Base-by-base conservation (phyloP, 2,329 filamentous ascomycete species). In the Aspergillus sp. region DNA sequence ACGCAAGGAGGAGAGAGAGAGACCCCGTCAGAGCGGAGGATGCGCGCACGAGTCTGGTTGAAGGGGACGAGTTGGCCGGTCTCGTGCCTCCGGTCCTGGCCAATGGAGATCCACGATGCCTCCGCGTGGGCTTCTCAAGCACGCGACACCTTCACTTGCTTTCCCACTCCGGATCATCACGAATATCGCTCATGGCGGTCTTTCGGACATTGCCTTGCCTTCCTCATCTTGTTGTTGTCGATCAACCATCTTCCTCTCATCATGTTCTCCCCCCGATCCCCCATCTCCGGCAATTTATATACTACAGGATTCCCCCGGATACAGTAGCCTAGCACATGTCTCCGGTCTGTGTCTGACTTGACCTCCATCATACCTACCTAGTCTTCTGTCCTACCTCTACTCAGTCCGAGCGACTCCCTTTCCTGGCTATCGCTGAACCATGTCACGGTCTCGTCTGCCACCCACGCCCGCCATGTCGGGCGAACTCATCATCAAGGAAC, bases 401-500 rank as follows among this genome's bases (percentile, higher is more conserved):
- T 10, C 25, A 29, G 25, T 4, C 21, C 21, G 3, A 23, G 3
- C 32, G 32, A 34, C 32, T 11, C 14, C 11, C 34, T 17, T 17
- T 3, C 34, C 7, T 13, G 34, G 14, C 34, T 38, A 11, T 42
- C 40, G 29, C n/a, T 25, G 19, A 7, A 59, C 7, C 48, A 71
- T 72, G 69, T 69, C 69, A 55, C 66, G 62, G 36, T 61, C 66
- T 42, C 63, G 63, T 55, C 63, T 69, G n/a, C 69, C 68, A 44
- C 69, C 67, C 32, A 71, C 70, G 4, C 71, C 71, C 38, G 60
- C 69, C 49, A 72, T 72, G 66, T 73, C 71, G 14, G 71, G 70
- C 20, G 69, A 68, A 51, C 60, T 73, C 42, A 67, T 61, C 43
- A 64, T 72, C 59, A 71, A 71, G 48, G 71, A 73, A 29, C 63